Conservation (phyloP, 2,329 filamentous ascomycete species). For the Torrubiellomyces zombiae region DNA sequence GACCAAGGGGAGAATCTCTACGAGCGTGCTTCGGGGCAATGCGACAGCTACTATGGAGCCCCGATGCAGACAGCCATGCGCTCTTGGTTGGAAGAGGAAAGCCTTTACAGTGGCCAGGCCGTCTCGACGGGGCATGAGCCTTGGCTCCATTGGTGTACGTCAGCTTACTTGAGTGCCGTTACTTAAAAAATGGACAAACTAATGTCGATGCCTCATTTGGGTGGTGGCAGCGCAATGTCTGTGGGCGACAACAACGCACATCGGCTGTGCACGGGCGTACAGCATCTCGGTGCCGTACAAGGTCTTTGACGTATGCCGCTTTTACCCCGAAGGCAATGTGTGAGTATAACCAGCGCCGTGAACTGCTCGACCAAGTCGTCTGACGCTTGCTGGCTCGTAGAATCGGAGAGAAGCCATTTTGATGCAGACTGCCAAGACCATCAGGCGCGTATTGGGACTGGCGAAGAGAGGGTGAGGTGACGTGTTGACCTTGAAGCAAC, state of each 20-base stretch:
- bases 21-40: slow-evolving; percentile 13
- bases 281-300: slow-evolving; percentile 15
- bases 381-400: slow-evolving; percentile 5
- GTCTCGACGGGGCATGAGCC: slow-evolving; percentile 15
- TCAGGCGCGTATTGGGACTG: too few species aligned
- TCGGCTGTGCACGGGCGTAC: slow-evolving; percentile 17
- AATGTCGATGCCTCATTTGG: too few species aligned
- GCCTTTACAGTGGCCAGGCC: slow-evolving; percentile 13
- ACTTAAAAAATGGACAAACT: background rate
- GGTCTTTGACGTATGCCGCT: slow-evolving; percentile 18
- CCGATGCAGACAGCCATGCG: slow-evolving; percentile 14
- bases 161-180: too few species aligned
- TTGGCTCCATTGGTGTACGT: slow-evolving; percentile 21
- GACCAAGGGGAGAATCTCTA: slow-evolving; percentile 19
- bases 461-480: too few species aligned
- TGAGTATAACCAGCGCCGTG: slow-evolving; percentile 7
- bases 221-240: slow-evolving; percentile 18
- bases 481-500: too few species aligned
- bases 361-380: background rate
- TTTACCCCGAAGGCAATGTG: slow-evolving; percentile 18
- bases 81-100: slow-evolving; percentile 15
- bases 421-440: too few species aligned
- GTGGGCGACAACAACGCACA: slow-evolving; percentile 16
- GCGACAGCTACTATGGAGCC: slow-evolving; percentile 12
- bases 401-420: slow-evolving; percentile 13